Conservation (phyloP, 257 asterid genomes). For the Forsythia viridissima region DNA sequence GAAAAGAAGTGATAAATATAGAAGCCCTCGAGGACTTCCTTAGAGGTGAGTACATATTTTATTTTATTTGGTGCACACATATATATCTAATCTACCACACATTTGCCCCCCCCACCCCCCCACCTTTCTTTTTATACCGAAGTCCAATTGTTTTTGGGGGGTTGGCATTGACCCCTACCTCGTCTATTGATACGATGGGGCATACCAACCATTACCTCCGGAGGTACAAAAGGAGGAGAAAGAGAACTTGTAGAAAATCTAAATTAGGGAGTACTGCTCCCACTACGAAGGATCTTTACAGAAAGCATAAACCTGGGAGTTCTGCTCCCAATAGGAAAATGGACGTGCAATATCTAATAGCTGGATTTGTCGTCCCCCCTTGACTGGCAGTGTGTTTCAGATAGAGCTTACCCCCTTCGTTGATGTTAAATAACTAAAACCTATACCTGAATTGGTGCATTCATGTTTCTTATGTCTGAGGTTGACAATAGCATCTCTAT, state of each 20-base stretch:
- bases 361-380: no score
- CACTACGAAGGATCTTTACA: background rate
- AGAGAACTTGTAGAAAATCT: background rate
- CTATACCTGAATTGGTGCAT: background rate
- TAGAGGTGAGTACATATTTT: conserved; percentile 31
- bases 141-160: background rate
- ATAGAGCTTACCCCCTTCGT: no score
- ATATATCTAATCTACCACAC: background rate
- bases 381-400: no score
- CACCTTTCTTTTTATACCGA: background rate
- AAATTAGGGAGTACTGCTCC: background rate
- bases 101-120: background rate
- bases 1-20: conserved; percentile 12
- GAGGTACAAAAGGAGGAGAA: background rate
- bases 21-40: conserved; percentile 34
- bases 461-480: background rate
- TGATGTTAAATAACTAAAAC: no score
- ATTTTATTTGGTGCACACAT: background rate
- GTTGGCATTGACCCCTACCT: background rate
- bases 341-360: background rate
- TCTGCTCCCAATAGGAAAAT: background rate
- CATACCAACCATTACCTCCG: background rate
- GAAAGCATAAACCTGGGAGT: background rate
- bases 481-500: background rate
- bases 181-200: background rate